Evolutionary conservation across 2,329 filamentous ascomycete species (phyloP), one percentile per base, ranked within the genome.

Genomic region (Colletotrichum truncatum): DNA sequence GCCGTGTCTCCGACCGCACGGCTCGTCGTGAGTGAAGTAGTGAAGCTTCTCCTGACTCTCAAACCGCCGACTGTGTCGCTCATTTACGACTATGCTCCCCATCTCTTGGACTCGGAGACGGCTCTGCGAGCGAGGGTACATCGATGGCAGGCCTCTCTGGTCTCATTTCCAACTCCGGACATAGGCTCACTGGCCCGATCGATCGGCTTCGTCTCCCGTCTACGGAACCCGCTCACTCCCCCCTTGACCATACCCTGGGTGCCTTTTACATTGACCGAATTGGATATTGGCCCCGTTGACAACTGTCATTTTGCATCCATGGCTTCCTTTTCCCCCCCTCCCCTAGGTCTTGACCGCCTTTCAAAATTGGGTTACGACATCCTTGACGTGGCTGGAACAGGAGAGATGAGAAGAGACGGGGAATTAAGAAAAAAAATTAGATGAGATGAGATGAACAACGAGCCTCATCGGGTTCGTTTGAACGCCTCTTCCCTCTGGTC

Each of bases 381-480:
- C 57, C 63, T 48, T 52, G 57, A 32, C 43, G 43, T 66, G 57
- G 49, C 58, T 66, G 49, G 28, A 63, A 49, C 49, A 45, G 49
- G 34, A 41, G 57, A 66, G 34, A 62, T 55, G 57, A 56, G 34
- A 48, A 41, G 57, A 49, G 57, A 32, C 36, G 57, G n/a, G n/a
- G n/a, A n/a, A n/a, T n/a, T n/a, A 62, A 34, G 28, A 55, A 49
- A 32, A 30, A 54, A 46, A 26, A 48, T n/a, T n/a, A n/a, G n/a
- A n/a, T n/a, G 39, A 64, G 57, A 56, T 34, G 51, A 66, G 57
- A 66, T 56, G 63, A 66, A 66, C 57, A 26, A 30, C 8, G 57
- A 63, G 63, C 57, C 49, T 55, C 57, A 39, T 56, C 21, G 11
- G 25, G 62, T 62, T 62, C 57, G 48, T 53, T 36, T 48, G 18